Conservation (phyloP, 2,329 filamentous ascomycete genomes). For the Colletotrichum orbiculare region DNA sequence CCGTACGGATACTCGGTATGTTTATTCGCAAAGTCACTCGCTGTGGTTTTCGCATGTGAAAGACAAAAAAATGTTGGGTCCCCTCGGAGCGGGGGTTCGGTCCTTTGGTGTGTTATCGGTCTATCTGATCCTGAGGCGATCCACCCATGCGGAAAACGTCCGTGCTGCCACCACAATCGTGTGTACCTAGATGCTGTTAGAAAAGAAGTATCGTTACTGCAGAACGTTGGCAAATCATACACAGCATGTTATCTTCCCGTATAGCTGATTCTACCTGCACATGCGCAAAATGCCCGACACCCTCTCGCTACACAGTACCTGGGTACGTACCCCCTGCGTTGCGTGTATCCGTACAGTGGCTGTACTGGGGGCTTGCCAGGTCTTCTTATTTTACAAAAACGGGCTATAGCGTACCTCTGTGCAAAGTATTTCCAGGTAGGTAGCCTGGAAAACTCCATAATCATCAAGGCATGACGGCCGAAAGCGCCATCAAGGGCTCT, state of each 20-base stretch:
- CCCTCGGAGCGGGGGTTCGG: slow-evolving; percentile 27
- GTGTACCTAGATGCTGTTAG: background rate
- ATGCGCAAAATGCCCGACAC: background rate
- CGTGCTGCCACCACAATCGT: no score
- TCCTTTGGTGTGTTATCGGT: background rate
- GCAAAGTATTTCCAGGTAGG: no score
- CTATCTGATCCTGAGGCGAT: slow-evolving; percentile 17
- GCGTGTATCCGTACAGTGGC: background rate
- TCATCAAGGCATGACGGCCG: background rate
- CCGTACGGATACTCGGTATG: no score
- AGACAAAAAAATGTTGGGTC: slow-evolving; percentile 34
- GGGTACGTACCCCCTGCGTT: background rate
- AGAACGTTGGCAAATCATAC: background rate
- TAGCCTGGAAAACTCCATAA: background rate
- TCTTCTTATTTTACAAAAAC: no score
- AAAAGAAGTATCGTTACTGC: background rate
- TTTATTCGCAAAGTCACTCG: no score
- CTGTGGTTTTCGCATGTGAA: slow-evolving; percentile 30
- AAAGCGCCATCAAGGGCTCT: slow-evolving; percentile 10
- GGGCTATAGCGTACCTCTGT: no score
- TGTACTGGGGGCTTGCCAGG: background rate
- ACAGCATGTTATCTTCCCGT: no score
- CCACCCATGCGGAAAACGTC: no score
- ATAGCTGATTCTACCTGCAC: background rate
- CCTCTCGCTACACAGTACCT: background rate